Base-by-base conservation (phyloP, 2,329 filamentous ascomycete genomes). In the Penicillium sp. region DNA sequence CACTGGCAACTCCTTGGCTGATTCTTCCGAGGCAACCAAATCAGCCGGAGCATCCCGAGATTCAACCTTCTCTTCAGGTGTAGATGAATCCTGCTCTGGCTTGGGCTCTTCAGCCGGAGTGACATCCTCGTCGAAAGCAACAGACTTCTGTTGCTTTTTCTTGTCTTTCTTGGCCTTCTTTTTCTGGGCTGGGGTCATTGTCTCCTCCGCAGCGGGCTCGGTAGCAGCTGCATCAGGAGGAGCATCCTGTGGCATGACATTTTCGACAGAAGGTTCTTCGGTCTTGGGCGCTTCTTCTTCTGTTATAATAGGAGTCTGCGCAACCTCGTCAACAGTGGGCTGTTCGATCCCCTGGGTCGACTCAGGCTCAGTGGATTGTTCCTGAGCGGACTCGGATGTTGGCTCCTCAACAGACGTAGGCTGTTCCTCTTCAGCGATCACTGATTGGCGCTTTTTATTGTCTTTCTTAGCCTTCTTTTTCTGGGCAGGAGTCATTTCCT, bases 401-500 rank as follows among this genome's bases (percentile, higher is more conserved):
- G 47, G 13, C 29, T 56, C 48, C 10, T 39, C 51, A 26, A 14
- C 16, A n/a, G 22, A 5, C 24, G 10, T n/a, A 24, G 31, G 3
- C n/a, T 34, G 20, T 20, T 53, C 48, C 1, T 55, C 43, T 16
- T 60, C 59, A 3, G 53, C 48, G 35, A 50, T 39, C n/a, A 58
- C 49, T 20, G 63, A 63, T 29, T 66, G 61, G 48, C 63, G 60
- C 57, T 64, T 65, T 40, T 65, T 64, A 50, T 60, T 66, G 14
- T 64, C 61, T 44, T 66, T 61, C 51, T 64, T 64, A 5, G 55
- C 55, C 29, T 63, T 62, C n/a, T 45, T 40, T 53, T 56, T 63
- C 32, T 63, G 57, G 0, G 61, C 60, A 29, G 61, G 53, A 26
- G 61, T 57, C 51, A 62, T 58, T 37, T 50, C 49, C 10, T 44